phyloP scores from a whole-genome alignment of 2,329 filamentous ascomycete species.

The Colletotrichum higginsianum region DNA sequence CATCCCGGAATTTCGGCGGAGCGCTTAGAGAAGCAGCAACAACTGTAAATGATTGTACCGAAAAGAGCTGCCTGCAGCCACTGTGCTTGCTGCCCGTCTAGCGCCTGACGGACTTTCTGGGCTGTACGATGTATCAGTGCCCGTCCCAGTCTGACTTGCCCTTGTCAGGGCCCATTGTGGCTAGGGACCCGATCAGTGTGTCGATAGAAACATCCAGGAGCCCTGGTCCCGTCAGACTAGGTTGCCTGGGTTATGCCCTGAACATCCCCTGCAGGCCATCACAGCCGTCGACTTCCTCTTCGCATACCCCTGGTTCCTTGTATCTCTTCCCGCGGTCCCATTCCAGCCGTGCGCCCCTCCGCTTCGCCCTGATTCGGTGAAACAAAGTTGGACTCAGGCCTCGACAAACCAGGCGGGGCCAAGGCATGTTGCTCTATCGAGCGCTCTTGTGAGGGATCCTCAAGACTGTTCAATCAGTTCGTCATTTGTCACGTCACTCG shows the following conservation, averaged over 20 bases:
- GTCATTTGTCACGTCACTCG: neutral
- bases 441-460: too few species aligned
- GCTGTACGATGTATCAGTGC: constrained; percentile 8
- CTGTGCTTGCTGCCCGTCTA: constrained; percentile 1
- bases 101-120: constrained; percentile 3
- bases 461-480: neutral
- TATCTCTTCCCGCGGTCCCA: constrained; percentile 33
- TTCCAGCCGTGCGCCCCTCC: constrained; percentile 31
- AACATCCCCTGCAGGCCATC: constrained; percentile 25
- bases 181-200: neutral
- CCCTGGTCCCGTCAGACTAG: constrained; percentile 15
- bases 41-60: neutral
- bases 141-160: constrained; percentile 30
- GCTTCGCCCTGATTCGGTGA: constrained; percentile 32
- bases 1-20: neutral
- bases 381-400: constrained; percentile 27
- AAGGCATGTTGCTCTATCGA: neutral
- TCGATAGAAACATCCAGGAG: constrained; percentile 24
- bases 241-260: constrained; percentile 2
- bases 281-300: neutral
- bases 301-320: neutral
- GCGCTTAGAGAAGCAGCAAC: neutral
- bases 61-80: neutral
- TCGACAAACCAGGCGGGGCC: neutral
- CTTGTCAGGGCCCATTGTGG: constrained; percentile 15